These are phyloP conservation scores for Xylaria sp. DNA, from an alignment of 2,329 filamentous ascomycete genomes.

Conservation along the genomic window DNA sequence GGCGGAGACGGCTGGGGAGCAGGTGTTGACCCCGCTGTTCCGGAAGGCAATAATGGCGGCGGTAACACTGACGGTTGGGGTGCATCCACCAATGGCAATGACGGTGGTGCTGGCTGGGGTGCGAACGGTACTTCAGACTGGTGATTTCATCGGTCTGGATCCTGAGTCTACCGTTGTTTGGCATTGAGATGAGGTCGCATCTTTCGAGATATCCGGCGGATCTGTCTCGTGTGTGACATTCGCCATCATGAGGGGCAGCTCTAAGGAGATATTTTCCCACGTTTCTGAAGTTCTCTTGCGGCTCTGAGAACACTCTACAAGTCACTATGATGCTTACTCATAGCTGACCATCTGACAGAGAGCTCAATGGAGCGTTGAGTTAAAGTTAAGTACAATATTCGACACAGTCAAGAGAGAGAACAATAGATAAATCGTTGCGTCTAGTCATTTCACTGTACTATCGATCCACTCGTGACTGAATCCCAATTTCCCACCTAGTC, in stretches of 20 bases:
- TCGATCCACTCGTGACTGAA: too few relatives aligned
- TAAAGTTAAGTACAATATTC: not conserved
- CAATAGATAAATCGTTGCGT: conserved; percentile 5
- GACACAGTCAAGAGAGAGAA: not conserved
- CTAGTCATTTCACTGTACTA: too few relatives aligned
- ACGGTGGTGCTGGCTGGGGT: not conserved
- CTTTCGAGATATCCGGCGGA: not conserved
- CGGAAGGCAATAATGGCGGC: conserved; percentile 17
- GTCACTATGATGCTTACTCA: not conserved
- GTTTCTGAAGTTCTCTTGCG: not conserved
- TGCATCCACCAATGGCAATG: not conserved
- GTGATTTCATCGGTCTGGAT: not conserved
- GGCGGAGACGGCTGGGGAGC: conserved; percentile 10
- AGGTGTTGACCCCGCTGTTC: conserved; percentile 9
- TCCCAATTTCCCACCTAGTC: too few relatives aligned
- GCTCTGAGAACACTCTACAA: not conserved
- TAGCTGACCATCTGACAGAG: conserved; percentile 3
- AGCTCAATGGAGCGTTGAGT: not conserved
- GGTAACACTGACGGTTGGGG: not conserved
- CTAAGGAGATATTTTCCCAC: not conserved
- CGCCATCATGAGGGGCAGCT: not conserved
- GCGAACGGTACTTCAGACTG: not conserved
- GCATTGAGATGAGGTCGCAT: not conserved
- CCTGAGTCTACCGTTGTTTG: not conserved
- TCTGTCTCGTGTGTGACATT: not conserved